Percentiles rank a stretch among this genome's conserved stretches.
phyloP scores from a whole-genome alignment of 2,329 filamentous ascomycete genomes.

The Penicillium sp. region DNA sequence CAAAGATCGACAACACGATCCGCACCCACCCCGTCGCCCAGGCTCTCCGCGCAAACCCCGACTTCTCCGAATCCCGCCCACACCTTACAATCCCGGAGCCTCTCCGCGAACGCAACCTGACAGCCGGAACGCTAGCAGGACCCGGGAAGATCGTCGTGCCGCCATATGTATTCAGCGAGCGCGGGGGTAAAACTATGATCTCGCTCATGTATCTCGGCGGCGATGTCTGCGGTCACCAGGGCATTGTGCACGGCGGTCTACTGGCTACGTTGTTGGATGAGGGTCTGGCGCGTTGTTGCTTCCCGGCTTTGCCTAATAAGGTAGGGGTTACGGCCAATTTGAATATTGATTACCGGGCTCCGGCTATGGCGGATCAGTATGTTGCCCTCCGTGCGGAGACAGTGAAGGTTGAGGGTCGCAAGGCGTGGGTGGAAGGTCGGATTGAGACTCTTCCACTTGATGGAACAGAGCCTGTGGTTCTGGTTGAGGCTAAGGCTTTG shows the following conservation, averaged over 20 bases:
- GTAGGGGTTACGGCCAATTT: conserved; percentile 79
- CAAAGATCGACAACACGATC: conserved; percentile 69
- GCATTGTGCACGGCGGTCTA: conserved; percentile 85
- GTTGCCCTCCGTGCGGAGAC: conserved; percentile 77
- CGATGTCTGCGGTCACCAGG: conserved; percentile 83
- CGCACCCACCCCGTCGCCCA: conserved; percentile 70
- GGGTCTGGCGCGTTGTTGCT: conserved; percentile 81
- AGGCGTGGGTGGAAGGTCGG: conserved; percentile 87
- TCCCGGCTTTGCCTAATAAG: conserved; percentile 81
- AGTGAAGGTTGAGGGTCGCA: conserved; percentile 82
- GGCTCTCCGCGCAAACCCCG: conserved; percentile 64
- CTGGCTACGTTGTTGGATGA: conserved; percentile 93
- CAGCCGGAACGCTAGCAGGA: conserved; percentile 74
- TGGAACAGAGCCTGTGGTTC: conserved; percentile 61
- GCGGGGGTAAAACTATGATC: conserved; percentile 66
- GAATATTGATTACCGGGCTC: conserved; percentile 76
- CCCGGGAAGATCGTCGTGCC: conserved; percentile 75
- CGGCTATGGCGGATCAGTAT: conserved; percentile 71
- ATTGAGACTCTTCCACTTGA: conserved; percentile 73
- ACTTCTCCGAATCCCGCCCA: conserved; percentile 73
- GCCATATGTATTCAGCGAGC: conserved; percentile 72
- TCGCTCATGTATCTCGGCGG: conserved; percentile 74
- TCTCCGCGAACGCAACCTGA: conserved; percentile 72
- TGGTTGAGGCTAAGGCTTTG: conserved; percentile 80
- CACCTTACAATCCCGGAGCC: conserved; percentile 78